Evolutionary conservation across 257 asterid species (phyloP).

Genomic region (Jacaranda mimosifolia): DNA sequence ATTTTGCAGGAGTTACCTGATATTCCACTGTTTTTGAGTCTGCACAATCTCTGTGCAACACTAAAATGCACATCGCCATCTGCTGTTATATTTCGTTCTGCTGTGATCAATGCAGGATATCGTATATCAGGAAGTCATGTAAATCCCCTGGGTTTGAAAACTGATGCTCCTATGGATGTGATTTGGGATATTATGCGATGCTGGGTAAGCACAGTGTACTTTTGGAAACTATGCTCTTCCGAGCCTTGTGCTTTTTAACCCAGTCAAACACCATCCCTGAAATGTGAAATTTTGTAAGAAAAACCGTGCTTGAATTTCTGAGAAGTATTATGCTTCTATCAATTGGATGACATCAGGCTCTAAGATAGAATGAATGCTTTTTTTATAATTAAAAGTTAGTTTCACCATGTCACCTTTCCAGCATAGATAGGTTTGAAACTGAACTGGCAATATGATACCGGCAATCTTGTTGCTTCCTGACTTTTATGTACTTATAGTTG

Average conservation of each 20-base stretch:
- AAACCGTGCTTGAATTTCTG: background rate
- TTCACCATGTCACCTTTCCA: background rate
- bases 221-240: background rate
- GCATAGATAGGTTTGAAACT: background rate
- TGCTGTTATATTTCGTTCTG: constrained; percentile 92
- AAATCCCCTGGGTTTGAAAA: constrained; percentile 85
- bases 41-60: constrained; percentile 91
- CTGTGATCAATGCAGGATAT: constrained; percentile 95
- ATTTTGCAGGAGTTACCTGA: constrained; percentile 84
- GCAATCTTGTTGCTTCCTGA: background rate
- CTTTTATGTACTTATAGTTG: constrained; percentile 1
- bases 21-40: constrained; percentile 89
- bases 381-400: constrained; percentile 7
- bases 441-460: background rate
- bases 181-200: constrained; percentile 99
- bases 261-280: background rate
- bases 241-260: background rate
- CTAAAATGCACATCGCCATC: constrained; percentile 97
- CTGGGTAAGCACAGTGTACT: constrained; percentile 67
- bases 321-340: too few relatives aligned
- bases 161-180: constrained; percentile 98
- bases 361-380: too few relatives aligned
- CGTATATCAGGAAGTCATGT: constrained; percentile 96
- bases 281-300: background rate
- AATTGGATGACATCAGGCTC: too few relatives aligned